Base-by-base conservation (phyloP, 352 stramenopile genomes). In the Globisporangium iwayamae region DNA sequence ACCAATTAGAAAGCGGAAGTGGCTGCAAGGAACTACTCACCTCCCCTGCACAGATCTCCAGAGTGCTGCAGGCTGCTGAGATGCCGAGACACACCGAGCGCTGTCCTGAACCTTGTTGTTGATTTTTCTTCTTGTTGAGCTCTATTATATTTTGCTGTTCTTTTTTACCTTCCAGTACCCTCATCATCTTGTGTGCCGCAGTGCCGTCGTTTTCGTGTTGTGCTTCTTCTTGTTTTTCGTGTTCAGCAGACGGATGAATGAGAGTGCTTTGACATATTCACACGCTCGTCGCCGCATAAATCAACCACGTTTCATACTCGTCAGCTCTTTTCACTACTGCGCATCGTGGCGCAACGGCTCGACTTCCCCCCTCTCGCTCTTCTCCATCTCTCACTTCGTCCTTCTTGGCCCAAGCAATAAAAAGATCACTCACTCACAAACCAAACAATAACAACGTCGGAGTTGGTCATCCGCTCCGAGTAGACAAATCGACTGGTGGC, bases 391-490 rank as follows among this genome's bases (percentile, higher is more conserved):
- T 59, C 41, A 55, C 53, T 43, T 66, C 59, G n/a, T 58, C 48
- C 48, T 60, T 54, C 52, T 45, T 60, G 51, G 60, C 60, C 34
- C 60, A 52, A 66, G 60, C 60, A 66, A 66, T 57, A 66, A 60
- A 65, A 60, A 66, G 50, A 64, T 58, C 50, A 60, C 60, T 66
- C 60, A 66, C 60, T 65, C 60, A 65, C 60, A 57, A 65, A 63
- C 52, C 60, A 60, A 66, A 66, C 60, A 66, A 47, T 41, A 43
- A 66, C 48, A 58, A 60, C 50, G 32, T 47, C 60, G 36, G 53
- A 22, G 51, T 60, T 20, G 50, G 60, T 66, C 60, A 66, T 60
- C 28, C 60, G 32, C 32, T 66, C 60, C 56, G n/a, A 20, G 46
- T 52, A 28, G 56, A 43, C 7, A 30, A 30, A 13, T 45, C 38